Percentiles rank a stretch among this genome's conserved stretches.
phyloP scores from a whole-genome alignment of 345 rosid species.

The Rhodomyrtus tomentosa region DNA sequence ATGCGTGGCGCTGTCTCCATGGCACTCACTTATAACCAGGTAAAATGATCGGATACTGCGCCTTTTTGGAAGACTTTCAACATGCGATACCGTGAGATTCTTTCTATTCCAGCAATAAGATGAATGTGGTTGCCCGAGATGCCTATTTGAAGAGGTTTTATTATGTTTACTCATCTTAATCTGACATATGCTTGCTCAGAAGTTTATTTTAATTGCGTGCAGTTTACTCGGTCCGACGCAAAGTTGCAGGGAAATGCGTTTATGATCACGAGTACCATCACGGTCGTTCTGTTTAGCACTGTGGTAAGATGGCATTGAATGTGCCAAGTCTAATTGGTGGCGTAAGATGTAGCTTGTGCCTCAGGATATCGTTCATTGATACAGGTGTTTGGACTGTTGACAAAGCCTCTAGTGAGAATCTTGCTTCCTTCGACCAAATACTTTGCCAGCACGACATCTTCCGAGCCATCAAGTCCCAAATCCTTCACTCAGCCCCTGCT shows the following conservation, averaged over 20 bases:
- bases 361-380: background rate
- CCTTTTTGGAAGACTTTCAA: background rate
- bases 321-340: background rate
- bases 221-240: slow-evolving; percentile 24
- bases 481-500: slow-evolving; percentile 19
- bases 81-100: background rate
- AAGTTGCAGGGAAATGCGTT: slow-evolving; percentile 26
- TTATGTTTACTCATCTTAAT: background rate
- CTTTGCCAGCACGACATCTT: background rate
- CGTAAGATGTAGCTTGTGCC: background rate
- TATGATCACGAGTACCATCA: slow-evolving; percentile 42
- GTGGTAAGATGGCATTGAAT: slow-evolving; percentile 15
- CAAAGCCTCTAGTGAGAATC: slow-evolving; percentile 25
- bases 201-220: background rate
- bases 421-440: slow-evolving; percentile 16
- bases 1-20: slow-evolving; percentile 46
- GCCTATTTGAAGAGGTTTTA: background rate
- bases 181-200: background rate
- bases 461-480: slow-evolving; percentile 18
- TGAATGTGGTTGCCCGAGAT: background rate
- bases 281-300: slow-evolving; percentile 33
- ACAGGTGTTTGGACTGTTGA: slow-evolving; percentile 29
- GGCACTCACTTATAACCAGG: slow-evolving; percentile 46
- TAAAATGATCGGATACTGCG: background rate
- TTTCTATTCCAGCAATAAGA: background rate